Conservation (phyloP, 2,329 filamentous ascomycete species). For the Bipolaris oryzae region DNA sequence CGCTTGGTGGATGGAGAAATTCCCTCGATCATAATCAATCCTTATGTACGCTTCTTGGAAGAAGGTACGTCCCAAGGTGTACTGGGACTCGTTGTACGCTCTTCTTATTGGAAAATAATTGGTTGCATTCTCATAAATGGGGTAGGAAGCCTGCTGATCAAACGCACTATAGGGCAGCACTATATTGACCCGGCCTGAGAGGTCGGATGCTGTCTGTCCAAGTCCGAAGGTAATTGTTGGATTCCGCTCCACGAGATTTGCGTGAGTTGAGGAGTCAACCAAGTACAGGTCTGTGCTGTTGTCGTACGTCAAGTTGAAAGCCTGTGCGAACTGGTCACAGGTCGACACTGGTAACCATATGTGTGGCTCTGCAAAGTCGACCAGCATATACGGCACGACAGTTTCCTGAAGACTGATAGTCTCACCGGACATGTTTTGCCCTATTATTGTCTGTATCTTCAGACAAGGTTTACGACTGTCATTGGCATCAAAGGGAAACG, state of each 20-base stretch:
- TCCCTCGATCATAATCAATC: slow-evolving; percentile 51
- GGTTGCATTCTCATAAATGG: slow-evolving; percentile 64
- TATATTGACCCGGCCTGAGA: not conserved
- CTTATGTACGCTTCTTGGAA: slow-evolving; percentile 66
- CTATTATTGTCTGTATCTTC: not conserved
- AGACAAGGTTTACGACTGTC: slow-evolving; percentile 14
- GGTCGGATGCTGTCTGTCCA: not conserved
- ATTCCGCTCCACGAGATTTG: slow-evolving; percentile 17
- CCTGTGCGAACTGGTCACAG: slow-evolving; percentile 45
- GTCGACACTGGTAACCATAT: slow-evolving; percentile 46
- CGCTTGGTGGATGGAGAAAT: slow-evolving; percentile 35
- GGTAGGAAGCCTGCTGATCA: slow-evolving; percentile 54
- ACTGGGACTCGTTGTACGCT: slow-evolving; percentile 59
- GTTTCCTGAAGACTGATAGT: slow-evolving; percentile 26
- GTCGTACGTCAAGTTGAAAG: slow-evolving; percentile 48
- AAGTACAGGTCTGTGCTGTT: slow-evolving; percentile 41
- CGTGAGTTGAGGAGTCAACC: slow-evolving; percentile 39
- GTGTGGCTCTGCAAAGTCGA: slow-evolving; percentile 47
- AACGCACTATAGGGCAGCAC: slow-evolving; percentile 54
- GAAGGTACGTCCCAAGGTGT: slow-evolving; percentile 69
- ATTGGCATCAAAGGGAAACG: slow-evolving; percentile 17
- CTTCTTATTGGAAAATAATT: slow-evolving; percentile 68
- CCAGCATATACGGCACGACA: slow-evolving; percentile 22
- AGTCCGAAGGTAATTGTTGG: not conserved
- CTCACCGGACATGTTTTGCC: slow-evolving; percentile 1